Evolutionary conservation across 257 asterid species (phyloP), one percentile per base, ranked within the genome.

Genomic region (Pogostemon cablin): DNA sequence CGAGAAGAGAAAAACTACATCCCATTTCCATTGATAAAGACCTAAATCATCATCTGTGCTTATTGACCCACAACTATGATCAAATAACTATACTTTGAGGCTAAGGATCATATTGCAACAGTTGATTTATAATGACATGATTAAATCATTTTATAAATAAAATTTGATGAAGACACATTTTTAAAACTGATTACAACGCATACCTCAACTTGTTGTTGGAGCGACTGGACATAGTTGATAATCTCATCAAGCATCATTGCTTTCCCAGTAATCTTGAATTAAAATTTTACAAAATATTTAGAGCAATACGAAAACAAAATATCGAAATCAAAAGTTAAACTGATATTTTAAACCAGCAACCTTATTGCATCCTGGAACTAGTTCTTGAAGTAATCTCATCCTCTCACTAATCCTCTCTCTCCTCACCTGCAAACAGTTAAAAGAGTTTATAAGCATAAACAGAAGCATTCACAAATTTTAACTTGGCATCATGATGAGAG

Each of bases 221-320:
- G 92, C 9, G 96, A 93, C 75, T 93, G 97, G 61, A 93, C 97
- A 61, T 93, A 93, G 83, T 93, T 93, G 82, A 93, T 93, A 62
- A 93, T 93, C 87, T 93, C 99, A 82, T 93, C 99, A 41, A 91
- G 97, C 96, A 93, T 91, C 87, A 93, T 88, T 6, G 99, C 99
- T 82, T 93, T 93, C 67, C 97, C 99, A 62, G 96, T 91, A 72
- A 93, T 91, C 99, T 93, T 66, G 43, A 60, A 82, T 71, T 81
- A 77, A 64, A 64, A 56, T 9, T 56, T 10, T 6, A 3, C 61
- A 64, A 42, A 69, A 42, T 4, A 39, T 9, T 73, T 35, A 79
- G 43, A 20, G 59, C 65, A 50, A 46, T 37, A 49, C 15, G 7
- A 12, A 32, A 37, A 4, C 48, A 8, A 32, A 49, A 55, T 11